Conservation (phyloP, 805 yeast genomes). For the Saturnispora gosingensis region DNA sequence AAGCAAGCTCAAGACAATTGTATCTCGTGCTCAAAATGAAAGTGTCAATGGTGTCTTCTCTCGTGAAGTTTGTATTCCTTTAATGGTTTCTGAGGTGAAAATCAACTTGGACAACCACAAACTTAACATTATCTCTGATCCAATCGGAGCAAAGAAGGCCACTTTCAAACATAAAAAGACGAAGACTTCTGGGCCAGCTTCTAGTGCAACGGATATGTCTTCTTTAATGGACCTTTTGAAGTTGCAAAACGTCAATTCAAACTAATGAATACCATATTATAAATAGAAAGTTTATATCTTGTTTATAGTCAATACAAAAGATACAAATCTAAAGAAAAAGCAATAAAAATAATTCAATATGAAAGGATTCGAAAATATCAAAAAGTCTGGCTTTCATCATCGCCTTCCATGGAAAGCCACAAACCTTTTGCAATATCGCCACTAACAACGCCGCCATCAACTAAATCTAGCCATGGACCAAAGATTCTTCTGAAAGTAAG, state of each 20-base stretch:
- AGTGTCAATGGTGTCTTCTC: constrained; percentile 22
- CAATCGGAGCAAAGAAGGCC: constrained; percentile 1
- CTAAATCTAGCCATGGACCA: constrained; percentile 35
- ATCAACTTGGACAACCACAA: constrained; percentile 16
- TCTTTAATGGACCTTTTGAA: constrained; percentile 4
- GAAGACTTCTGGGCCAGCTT: not conserved
- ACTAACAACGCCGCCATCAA: constrained; percentile 44
- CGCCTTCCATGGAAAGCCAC: constrained; percentile 9
- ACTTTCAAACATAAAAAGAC: not conserved
- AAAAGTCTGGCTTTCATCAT: not conserved
- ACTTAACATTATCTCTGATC: constrained; percentile 1
- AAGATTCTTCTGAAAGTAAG: constrained; percentile 56
- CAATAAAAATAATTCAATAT: not conserved
- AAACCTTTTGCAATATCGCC: constrained; percentile 26
- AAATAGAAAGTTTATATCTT: not conserved
- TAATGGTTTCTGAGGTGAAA: constrained; percentile 21
- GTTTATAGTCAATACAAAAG: not conserved
- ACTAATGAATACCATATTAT: not conserved
- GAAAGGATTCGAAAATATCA: not conserved
- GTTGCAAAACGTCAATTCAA: not conserved
- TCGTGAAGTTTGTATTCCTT: constrained; percentile 24
- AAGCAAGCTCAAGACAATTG: constrained; percentile 10
- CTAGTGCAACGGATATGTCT: not conserved
- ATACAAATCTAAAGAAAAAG: not conserved
- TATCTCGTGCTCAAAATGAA: constrained; percentile 20